Conservation (phyloP, 306 rosid genomes). For the Mimosa bimucronata region DNA sequence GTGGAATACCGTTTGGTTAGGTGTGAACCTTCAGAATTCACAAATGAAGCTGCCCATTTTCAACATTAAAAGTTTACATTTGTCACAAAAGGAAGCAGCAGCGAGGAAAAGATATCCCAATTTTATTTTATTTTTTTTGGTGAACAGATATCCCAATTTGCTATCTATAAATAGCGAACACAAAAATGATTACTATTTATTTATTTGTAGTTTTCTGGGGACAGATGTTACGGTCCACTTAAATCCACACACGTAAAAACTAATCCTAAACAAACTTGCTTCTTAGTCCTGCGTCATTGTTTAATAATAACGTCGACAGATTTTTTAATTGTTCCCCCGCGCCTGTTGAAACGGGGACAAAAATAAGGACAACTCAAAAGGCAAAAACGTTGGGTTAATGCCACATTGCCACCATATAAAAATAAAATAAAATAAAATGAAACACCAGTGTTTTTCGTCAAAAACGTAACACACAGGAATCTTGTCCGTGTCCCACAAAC, state of each 20-base stretch:
- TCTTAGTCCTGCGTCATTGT: neutral
- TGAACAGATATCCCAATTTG: neutral
- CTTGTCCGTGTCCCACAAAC: constrained; percentile 7
- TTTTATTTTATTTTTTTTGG: too few relatives aligned
- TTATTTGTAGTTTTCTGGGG: neutral
- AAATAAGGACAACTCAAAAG: constrained; percentile 23
- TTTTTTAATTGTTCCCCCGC: neutral
- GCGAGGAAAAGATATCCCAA: neutral
- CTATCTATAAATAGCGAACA: neutral
- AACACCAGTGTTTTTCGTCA: constrained; percentile 2
- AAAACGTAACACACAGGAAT: constrained; percentile 8
- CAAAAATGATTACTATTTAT: neutral
- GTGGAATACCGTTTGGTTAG: neutral
- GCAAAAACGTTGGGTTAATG: neutral
- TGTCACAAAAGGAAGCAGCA: neutral
- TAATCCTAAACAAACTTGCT: neutral
- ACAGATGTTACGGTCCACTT: neutral
- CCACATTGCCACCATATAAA: constrained; percentile 13
- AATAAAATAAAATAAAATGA: neutral
- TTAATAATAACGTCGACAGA: neutral
- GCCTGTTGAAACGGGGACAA: constrained; percentile 7
- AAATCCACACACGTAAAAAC: neutral
- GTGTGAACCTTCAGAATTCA: neutral
- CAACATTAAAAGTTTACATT: neutral
- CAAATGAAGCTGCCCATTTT: neutral